Evolutionary conservation across 1,284 basidiomycete genomes (phyloP).

Genomic region (Leccinum subrobustum): DNA sequence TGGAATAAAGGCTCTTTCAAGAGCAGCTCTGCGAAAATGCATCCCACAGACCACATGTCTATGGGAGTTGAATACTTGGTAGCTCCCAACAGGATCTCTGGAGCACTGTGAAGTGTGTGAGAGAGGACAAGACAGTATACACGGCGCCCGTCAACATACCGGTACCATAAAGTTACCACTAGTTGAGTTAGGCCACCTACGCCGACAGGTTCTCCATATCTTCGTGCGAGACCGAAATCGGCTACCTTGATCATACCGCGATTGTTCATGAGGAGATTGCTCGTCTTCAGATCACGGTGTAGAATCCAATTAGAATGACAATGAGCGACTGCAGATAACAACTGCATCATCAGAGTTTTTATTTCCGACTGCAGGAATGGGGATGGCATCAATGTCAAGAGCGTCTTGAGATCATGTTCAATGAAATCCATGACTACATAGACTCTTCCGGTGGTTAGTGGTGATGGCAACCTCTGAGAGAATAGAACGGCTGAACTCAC

Average conservation of each 20-base stretch:
- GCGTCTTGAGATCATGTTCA: slow-evolving; percentile 97
- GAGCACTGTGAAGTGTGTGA: slow-evolving; percentile 60
- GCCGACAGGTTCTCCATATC: slow-evolving; percentile 92
- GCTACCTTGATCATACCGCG: slow-evolving; percentile 97
- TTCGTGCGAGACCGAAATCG: slow-evolving; percentile 94
- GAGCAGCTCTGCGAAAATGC: slow-evolving; percentile 97
- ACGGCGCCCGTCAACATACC: slow-evolving; percentile 53
- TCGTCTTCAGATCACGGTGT: slow-evolving; percentile 97
- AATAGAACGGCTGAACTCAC: slow-evolving; percentile 52
- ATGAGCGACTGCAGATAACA: slow-evolving; percentile 89
- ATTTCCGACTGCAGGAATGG: slow-evolving; percentile 97
- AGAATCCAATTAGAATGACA: slow-evolving; percentile 98
- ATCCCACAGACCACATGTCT: slow-evolving; percentile 99
- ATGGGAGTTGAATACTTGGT: slow-evolving; percentile 93
- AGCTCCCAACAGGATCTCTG: slow-evolving; percentile 92
- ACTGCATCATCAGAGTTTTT: slow-evolving; percentile 93
- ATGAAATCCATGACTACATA: slow-evolving; percentile 99
- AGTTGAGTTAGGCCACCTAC: slow-evolving; percentile 95
- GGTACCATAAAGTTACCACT: slow-evolving; percentile 98
- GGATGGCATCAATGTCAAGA: slow-evolving; percentile 89
- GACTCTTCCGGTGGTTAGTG: slow-evolving; percentile 57
- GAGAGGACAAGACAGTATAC: slow-evolving; percentile 1
- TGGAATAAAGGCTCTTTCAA: slow-evolving; percentile 93
- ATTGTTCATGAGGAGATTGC: slow-evolving; percentile 98
- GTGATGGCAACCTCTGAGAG: slow-evolving; percentile 15